Base-by-base conservation (phyloP, 225 moss, liverwort and hornwort species). In the Sphagnum tenellum region DNA sequence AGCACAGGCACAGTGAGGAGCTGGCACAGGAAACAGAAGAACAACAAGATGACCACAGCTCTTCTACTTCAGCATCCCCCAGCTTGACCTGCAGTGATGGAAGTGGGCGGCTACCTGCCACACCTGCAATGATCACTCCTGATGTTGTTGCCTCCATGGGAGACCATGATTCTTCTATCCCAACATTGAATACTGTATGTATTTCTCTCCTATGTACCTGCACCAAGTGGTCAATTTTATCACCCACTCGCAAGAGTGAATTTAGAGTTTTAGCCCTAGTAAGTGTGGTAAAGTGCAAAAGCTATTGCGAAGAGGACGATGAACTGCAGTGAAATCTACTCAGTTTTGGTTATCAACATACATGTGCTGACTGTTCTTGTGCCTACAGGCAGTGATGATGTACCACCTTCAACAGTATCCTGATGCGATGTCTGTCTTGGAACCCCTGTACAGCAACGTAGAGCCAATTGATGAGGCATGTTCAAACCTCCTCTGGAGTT, bases 171-270 rank as follows among this genome's bases (percentile, higher is more conserved):
- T 89, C 82, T 5, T 96, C 92, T 56, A 84, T 89, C 69, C 79
- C 89, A 60, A 92, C 84, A 56, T 73, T 96, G 72, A 96, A 96
- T 82, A 83, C 82, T 81, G 94, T 95, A 74, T 76, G 89, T 80
- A 48, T 55, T 46, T 29, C 29, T 29, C 29, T 29, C 29, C 29
- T 29, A 29, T 29, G 29, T 29, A 29, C 29, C 29, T 29, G 29
- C 29, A 29, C 0, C 29, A 29, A 29, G 29, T 29, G 29, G 29
- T 1, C 29, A 29, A 29, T 29, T 29, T 29, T 29, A 29, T 29
- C 29, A 29, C 29, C 29, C 29, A 29, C 29, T 29, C 1, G 29
- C 29, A 29, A 29, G 29, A 0, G 29, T 29, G 29, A 29, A 29
- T 29, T 29, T 29, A 29, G 29, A 29, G 29, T 1, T 29, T 29